These are phyloP conservation scores for Tilletia horrida DNA, from an alignment of 1,284 basidiomycete genomes.

Conservation along the genomic window DNA sequence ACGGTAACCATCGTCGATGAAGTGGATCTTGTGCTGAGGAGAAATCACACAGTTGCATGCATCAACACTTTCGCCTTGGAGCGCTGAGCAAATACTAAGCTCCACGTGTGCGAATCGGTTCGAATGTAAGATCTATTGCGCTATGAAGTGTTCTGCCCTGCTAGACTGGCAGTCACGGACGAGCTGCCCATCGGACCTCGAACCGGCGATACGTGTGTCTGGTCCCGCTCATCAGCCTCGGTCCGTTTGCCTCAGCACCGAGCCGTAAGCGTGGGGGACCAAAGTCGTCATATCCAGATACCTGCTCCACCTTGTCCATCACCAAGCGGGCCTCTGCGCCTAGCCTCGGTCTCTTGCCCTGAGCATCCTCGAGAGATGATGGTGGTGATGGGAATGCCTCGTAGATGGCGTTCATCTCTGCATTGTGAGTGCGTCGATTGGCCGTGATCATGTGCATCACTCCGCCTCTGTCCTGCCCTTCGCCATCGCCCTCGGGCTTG, in stretches of 20 bases:
- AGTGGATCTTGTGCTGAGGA: not conserved
- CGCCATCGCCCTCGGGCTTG: not conserved
- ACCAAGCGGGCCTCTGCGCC: not conserved
- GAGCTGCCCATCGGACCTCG: conserved; percentile 28
- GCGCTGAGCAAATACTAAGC: too few relatives aligned
- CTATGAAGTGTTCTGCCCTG: too few relatives aligned
- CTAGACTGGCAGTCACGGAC: not conserved
- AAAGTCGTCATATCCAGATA: conserved; percentile 39
- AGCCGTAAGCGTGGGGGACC: conserved; percentile 27
- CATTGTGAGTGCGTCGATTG: conserved; percentile 35
- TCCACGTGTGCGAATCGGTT: too few relatives aligned
- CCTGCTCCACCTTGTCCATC: conserved; percentile 28
- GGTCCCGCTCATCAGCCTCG: conserved; percentile 25
- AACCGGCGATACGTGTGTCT: conserved; percentile 30
- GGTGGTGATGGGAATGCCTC: conserved; percentile 26
- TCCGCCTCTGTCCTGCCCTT: not conserved
- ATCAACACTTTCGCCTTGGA: too few relatives aligned
- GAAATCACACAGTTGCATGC: too few relatives aligned
- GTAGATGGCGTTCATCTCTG: conserved; percentile 42
- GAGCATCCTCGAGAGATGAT: not conserved
- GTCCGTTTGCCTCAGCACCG: not conserved
- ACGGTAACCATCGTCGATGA: not conserved
- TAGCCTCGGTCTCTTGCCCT: too few relatives aligned
- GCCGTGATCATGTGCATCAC: conserved; percentile 43
- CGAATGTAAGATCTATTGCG: too few relatives aligned